phyloP scores from a whole-genome alignment of 805 yeast species.

The Yarrowia yakushimensis region DNA sequence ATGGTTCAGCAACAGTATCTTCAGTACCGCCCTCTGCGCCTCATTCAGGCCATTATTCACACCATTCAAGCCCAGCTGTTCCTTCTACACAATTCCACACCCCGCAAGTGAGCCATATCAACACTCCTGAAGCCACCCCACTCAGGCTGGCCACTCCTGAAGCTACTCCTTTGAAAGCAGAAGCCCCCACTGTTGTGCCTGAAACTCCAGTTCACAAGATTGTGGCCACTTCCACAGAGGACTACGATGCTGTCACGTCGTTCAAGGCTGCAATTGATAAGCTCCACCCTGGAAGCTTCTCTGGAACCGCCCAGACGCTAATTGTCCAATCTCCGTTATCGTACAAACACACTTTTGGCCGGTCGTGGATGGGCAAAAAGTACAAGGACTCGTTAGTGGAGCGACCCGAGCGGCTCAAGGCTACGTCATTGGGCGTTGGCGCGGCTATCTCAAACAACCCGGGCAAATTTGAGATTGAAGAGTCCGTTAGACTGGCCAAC shows the following conservation, averaged over 20 bases:
- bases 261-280: not conserved
- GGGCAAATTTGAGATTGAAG: slow-evolving; percentile 44
- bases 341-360: slow-evolving; percentile 65
- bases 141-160: not conserved
- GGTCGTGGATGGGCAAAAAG: slow-evolving; percentile 71
- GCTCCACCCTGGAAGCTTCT: not conserved
- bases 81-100: not conserved
- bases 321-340: slow-evolving; percentile 67
- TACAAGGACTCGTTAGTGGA: slow-evolving; percentile 71
- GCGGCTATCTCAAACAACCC: slow-evolving; percentile 60
- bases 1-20: not conserved
- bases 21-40: not conserved
- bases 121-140: not conserved
- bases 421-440: slow-evolving; percentile 72
- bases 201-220: not conserved
- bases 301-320: slow-evolving; percentile 40
- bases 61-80: not conserved
- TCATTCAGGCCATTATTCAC: not conserved
- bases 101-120: not conserved
- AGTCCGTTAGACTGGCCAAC: slow-evolving; percentile 48
- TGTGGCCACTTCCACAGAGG: not conserved
- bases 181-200: not conserved
- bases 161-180: not conserved
- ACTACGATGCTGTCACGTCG: not conserved
- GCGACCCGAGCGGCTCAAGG: slow-evolving; percentile 74